Evolutionary conservation across 1,139 yeast species (phyloP).

Genomic region (Yueomyces sp.): DNA sequence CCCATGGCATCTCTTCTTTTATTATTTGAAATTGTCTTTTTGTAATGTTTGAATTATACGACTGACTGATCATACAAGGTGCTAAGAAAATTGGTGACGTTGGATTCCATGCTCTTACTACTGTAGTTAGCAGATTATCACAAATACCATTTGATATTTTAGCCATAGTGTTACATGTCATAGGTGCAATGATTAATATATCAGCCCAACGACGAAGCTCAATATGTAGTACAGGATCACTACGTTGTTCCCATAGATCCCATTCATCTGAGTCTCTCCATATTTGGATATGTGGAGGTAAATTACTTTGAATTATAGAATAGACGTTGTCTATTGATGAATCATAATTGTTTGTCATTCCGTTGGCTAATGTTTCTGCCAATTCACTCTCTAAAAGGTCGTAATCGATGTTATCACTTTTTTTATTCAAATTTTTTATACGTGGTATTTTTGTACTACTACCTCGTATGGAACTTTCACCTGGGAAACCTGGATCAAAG

Average conservation of each 20-base stretch:
- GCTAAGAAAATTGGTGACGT: slow-evolving; percentile 76
- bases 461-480: slow-evolving; percentile 1
- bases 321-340: neutral
- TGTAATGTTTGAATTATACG: slow-evolving; percentile 90
- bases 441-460: neutral
- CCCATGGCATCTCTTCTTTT: slow-evolving; percentile 49
- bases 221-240: slow-evolving; percentile 86
- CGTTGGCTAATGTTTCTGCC: neutral
- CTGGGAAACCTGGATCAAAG: neutral
- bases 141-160: slow-evolving; percentile 84
- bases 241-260: slow-evolving; percentile 72
- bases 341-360: neutral
- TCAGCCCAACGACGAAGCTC: slow-evolving; percentile 94
- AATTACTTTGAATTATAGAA: slow-evolving; percentile 22
- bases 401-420: neutral
- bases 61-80: slow-evolving; percentile 94
- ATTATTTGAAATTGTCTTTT: slow-evolving; percentile 60
- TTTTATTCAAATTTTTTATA: neutral
- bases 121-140: slow-evolving; percentile 74
- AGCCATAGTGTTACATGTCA: slow-evolving; percentile 86
- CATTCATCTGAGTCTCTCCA: slow-evolving; percentile 92
- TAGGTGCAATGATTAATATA: slow-evolving; percentile 77
- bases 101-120: slow-evolving; percentile 87
- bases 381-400: neutral
- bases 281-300: slow-evolving; percentile 51